phyloP scores from a whole-genome alignment of 345 rosid genomes.

The Acer saccharum region DNA sequence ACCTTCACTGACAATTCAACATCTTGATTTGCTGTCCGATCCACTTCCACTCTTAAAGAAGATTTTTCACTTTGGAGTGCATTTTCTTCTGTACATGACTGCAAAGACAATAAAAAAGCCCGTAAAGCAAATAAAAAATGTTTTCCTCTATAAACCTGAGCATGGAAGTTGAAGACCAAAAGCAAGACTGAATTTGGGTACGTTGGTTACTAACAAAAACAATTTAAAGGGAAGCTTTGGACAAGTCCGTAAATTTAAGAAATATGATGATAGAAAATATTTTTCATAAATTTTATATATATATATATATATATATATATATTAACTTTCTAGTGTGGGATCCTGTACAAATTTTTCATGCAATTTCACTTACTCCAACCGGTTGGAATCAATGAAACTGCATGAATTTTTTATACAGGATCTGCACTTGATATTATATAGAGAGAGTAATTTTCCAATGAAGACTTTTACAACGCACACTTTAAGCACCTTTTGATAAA shows the following conservation, averaged over 20 bases:
- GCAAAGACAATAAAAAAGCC: conserved; percentile 19
- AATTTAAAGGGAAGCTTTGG: neutral
- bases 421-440: no score
- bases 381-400: no score
- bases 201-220: neutral
- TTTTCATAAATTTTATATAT: no score
- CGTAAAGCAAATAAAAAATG: conserved; percentile 1
- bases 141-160: neutral
- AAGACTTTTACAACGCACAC: no score
- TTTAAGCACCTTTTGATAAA: no score
- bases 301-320: no score
- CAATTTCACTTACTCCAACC: no score
- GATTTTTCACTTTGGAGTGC: conserved; percentile 40
- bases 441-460: no score
- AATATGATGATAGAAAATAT: neutral
- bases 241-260: neutral
- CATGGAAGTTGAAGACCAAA: neutral
- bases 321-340: no score
- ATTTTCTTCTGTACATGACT: conserved; percentile 41
- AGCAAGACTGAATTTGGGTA: neutral
- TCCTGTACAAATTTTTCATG: no score
- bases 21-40: conserved; percentile 51
- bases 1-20: conserved; percentile 65
- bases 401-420: no score
- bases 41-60: conserved; percentile 55